Evolutionary conservation across 495 filamentous ascomycete genomes (phyloP).

Genomic region (Penicillium flavigenum): DNA sequence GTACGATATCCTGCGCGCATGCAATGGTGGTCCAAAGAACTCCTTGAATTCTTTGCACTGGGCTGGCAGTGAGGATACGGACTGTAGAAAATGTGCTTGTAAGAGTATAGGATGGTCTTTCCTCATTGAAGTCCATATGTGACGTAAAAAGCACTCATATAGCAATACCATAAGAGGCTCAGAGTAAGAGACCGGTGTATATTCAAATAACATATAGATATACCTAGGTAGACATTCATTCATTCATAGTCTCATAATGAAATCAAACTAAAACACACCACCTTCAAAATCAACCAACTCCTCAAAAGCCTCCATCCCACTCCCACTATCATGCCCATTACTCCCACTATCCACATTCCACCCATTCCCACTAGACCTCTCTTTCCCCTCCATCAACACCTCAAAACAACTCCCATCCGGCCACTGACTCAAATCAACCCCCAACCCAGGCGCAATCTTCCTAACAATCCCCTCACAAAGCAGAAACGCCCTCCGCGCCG

Average conservation of each 20-base stretch:
- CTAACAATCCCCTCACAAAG: slow-evolving; percentile 35
- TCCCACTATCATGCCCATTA: neutral
- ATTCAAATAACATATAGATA: no score
- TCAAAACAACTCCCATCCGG: slow-evolving; percentile 21
- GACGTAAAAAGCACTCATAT: no score
- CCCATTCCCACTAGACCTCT: neutral
- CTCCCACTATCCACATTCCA: neutral
- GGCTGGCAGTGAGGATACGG: no score
- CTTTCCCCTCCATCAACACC: neutral
- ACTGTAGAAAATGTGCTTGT: no score
- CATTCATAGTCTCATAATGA: slow-evolving; percentile 1
- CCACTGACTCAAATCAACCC: slow-evolving; percentile 33
- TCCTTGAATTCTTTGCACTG: no score
- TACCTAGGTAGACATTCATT: neutral
- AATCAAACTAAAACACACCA: neutral
- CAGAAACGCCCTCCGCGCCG: slow-evolving; percentile 50
- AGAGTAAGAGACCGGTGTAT: no score
- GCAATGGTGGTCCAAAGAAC: no score
- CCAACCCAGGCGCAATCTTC: slow-evolving; percentile 29
- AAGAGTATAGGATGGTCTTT: no score
- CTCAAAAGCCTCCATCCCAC: slow-evolving; percentile 21
- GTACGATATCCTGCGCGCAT: no score
- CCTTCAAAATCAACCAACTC: slow-evolving; percentile 25
- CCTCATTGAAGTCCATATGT: no score
- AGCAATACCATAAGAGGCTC: no score